A percentile compares a stretch with the other conserved stretches of the same genome.
These are phyloP conservation scores for Fusarium proliferatum DNA, from an alignment of 2,329 filamentous ascomycete genomes.

Conservation along the genomic window DNA sequence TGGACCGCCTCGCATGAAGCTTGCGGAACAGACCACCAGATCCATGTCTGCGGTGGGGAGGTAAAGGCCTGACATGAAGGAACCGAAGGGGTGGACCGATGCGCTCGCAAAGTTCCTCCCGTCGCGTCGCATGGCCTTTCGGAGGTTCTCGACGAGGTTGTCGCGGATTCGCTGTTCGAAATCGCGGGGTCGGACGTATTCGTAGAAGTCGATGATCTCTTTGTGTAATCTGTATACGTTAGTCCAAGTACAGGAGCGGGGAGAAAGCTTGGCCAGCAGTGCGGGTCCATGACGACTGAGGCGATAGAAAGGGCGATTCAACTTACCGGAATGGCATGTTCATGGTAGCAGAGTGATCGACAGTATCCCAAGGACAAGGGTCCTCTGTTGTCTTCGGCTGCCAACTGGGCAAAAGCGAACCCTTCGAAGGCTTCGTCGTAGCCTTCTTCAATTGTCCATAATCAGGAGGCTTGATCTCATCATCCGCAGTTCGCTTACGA, in stretches of 20 bases:
- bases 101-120: conserved; percentile 66
- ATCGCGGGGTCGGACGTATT: conserved; percentile 79
- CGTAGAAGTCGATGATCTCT: conserved; percentile 89
- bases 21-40: conserved; percentile 77
- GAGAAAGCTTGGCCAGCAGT: no score
- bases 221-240: conserved; percentile 75
- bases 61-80: conserved; percentile 85
- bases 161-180: conserved; percentile 82
- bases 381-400: conserved; percentile 54
- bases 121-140: conserved; percentile 64
- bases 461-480: conserved; percentile 70
- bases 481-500: conserved; percentile 80
- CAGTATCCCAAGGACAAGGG: conserved; percentile 71
- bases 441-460: conserved; percentile 64
- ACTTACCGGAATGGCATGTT: conserved; percentile 69
- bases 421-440: conserved; percentile 61
- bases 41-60: conserved; percentile 89
- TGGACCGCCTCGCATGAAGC: conserved; percentile 65
- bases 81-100: conserved; percentile 84
- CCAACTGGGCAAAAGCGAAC: conserved; percentile 66
- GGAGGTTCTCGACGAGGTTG: conserved; percentile 77
- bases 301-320: not conserved
- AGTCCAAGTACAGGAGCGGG: not conserved
- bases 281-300: not conserved
- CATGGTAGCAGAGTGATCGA: conserved; percentile 64